A percentile compares a stretch with the other conserved stretches of the same genome.
Evolutionary conservation across 176 grass and related monocot genomes (phyloP).

Genomic region (Aegilops speltoides): DNA sequence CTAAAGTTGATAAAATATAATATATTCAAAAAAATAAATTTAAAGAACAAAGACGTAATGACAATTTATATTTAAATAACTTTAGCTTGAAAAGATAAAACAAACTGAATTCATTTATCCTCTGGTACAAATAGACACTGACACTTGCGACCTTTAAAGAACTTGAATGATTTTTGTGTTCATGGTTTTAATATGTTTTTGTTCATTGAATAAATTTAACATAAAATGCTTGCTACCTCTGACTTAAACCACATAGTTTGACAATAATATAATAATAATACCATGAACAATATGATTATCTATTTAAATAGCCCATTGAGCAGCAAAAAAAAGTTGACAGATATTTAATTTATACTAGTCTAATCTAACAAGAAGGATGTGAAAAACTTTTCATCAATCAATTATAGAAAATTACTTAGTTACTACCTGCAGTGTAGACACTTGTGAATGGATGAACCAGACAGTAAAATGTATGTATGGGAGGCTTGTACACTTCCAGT

Average conservation of each 20-base stretch:
- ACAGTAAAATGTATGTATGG: too few relatives aligned
- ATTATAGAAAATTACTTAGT: neutral
- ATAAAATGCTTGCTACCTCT: too few relatives aligned
- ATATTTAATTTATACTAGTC: too few relatives aligned
- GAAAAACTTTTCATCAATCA: neutral
- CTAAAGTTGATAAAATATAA: neutral
- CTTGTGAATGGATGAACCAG: neutral
- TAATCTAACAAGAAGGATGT: neutral
- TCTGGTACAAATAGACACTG: neutral
- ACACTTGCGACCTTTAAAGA: neutral
- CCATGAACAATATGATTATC: too few relatives aligned
- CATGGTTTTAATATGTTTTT: too few relatives aligned
- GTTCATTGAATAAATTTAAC: too few relatives aligned
- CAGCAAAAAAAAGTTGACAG: neutral
- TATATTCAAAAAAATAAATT: neutral
- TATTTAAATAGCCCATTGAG: too few relatives aligned
- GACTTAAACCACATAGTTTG: neutral
- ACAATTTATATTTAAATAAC: neutral
- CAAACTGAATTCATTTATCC: neutral
- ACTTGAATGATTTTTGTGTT: too few relatives aligned
- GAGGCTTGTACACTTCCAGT: neutral
- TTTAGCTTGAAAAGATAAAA: neutral
- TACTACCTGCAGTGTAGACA: slow-evolving; percentile 3
- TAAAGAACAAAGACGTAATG: neutral
- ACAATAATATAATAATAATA: neutral